Base-by-base conservation (phyloP, 148 eudicot species). In the Chenopodium formosanum region DNA sequence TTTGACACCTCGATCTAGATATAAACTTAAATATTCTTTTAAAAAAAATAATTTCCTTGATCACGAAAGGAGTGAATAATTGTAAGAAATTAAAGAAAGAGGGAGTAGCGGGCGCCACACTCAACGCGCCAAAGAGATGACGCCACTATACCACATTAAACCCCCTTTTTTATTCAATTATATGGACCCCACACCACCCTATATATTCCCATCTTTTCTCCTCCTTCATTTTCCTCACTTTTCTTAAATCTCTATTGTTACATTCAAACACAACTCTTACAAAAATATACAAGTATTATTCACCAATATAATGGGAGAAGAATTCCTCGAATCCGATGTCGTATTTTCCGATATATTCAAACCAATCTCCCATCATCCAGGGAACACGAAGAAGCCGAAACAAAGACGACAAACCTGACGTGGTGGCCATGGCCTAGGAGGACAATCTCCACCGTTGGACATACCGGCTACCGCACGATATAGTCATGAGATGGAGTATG, bases 321-420 rank as follows among this genome's bases (percentile, higher is more conserved):
- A 89, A 76, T 86, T 85, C 64, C 80, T 81, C 20, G 89, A 86
- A 76, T 86, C 89, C 47, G 89, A 86, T 23, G 70, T 85, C 53
- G 67, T 89, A 9, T 89, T 89, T 74, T 53, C 76, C 1, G 85
- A 78, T 23, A 58, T 29, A 53, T 63, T 14, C 34, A n/a, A 8
- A 44, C 56, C 70, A 52, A 25, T 25, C 25, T n/a, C 74, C 67
- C 25, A 4, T 10, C 66, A 72, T 16, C 82, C 34, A 52, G 50
- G 14, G 20, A 52, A 31, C 40, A 87, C n/a, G 13, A 72, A 50
- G 32, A n/a, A 47, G 6, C 60, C 29, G 48, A 78, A 23, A 19
- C 74, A 75, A 65, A 75, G 48, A 25, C 67, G 4, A 1, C 37
- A 9, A 31, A 73, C 34, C 76, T 4, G 22, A 13, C 23, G 2